Evolutionary conservation across 768 basidiomycete species (phyloP).

Genomic region (Hygrophorus russula): DNA sequence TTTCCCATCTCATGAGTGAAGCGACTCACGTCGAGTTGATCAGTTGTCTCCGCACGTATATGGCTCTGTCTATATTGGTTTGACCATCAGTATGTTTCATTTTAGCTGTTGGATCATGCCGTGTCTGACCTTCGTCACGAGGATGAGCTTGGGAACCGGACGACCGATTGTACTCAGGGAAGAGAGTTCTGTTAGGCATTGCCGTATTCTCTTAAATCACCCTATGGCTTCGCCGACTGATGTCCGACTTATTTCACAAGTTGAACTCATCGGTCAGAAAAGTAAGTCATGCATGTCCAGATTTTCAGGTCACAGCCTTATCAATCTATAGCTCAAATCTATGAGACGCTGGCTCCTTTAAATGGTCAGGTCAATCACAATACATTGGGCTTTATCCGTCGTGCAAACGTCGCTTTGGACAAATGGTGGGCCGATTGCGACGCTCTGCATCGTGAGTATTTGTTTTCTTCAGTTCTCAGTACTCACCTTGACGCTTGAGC

Average conservation of each 20-base stretch:
- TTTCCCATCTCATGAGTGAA: conserved; percentile 6
- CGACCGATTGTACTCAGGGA: conserved; percentile 85
- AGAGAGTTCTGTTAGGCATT: conserved; percentile 78
- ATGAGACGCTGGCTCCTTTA: conserved; percentile 78
- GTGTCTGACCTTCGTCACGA: conserved; percentile 18
- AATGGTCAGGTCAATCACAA: conserved; percentile 81
- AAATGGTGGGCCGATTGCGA: conserved; percentile 91
- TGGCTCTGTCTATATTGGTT: conserved; percentile 96
- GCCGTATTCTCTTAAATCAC: conserved; percentile 70
- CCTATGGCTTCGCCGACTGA: conserved; percentile 87
- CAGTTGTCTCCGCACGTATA: conserved; percentile 85
- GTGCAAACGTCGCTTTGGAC: conserved; percentile 77
- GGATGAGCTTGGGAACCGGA: conserved; percentile 88
- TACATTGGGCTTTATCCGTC: conserved; percentile 77
- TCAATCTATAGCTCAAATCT: conserved; percentile 65
- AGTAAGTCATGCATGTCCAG: conserved; percentile 34
- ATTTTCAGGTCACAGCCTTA: background rate
- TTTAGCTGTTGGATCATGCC: conserved; percentile 1
- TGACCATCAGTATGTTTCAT: conserved; percentile 71
- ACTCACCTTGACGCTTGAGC: background rate
- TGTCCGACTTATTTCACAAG: conserved; percentile 75
- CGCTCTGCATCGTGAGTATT: conserved; percentile 58
- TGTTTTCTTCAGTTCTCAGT: background rate
- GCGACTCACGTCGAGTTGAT: conserved; percentile 4
- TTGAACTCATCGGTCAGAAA: conserved; percentile 87